Evolutionary conservation across 1,284 basidiomycete genomes (phyloP), one percentile per base, ranked within the genome.

Genomic region (Fomitopsis pinicola): DNA sequence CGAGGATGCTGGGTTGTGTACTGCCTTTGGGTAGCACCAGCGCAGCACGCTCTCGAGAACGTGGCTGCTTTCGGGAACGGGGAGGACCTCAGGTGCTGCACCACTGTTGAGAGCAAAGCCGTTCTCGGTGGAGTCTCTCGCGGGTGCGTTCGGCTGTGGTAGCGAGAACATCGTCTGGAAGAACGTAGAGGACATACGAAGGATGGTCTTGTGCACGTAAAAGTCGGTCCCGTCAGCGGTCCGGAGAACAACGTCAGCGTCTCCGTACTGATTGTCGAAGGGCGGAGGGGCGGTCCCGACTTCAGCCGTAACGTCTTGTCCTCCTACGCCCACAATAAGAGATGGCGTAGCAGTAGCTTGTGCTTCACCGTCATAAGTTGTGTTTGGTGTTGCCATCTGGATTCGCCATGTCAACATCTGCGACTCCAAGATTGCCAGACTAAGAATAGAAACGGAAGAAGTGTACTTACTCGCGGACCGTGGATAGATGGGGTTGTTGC

Each of bases 171-270:
- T 53, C 22, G 53, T 38, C 14, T 14, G 33, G 38, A 62, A 58
- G 19, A 59, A 45, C 8, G 61, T 17, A 6, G 61, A 62, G 30
- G 61, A 58, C 12, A 62, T n/a, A 22, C 35, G 50, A 17, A 62
- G n/a, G 15, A 59, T 28, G 40, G 10, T 15, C 26, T 26, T 55
- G 48, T 59, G 57, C 19, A 55, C 58, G 42, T 59, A 62, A 50
- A 62, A 62, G 42, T 55, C 40, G 5, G 42, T 46, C 10, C 35
- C 44, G 28, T 62, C 61, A 15, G 28, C 40, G 10, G 57, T 54
- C 22, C 52, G 42, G 28, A 62, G 30, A 40, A 62, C 55, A 1
- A 62, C 15, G 28, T 59, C 61, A 8, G 42, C 42, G 14, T 54
- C 52, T n/a, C 33, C 33, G 28, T 58, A 28, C 15, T 28, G n/a